Conservation (phyloP, 805 yeast species). For the Nakazawaea peltata region DNA sequence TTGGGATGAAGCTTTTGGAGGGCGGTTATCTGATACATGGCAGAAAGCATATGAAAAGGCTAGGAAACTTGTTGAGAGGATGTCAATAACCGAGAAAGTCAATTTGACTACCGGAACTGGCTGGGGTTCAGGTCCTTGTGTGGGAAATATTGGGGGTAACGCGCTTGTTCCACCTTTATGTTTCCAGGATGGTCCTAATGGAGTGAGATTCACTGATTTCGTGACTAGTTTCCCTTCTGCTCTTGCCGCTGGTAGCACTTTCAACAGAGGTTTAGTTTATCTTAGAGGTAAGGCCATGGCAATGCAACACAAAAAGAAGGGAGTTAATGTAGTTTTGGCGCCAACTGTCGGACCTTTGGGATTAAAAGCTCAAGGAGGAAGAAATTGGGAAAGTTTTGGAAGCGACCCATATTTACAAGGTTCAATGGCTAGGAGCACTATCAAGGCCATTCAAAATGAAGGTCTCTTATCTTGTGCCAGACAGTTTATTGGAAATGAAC, state of each 20-base stretch:
- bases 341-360: constrained; percentile 56
- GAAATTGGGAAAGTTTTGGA: constrained; percentile 58
- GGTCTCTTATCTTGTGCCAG: constrained; percentile 48
- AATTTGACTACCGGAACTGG: constrained; percentile 62
- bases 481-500: constrained; percentile 53
- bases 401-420: constrained; percentile 56
- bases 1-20: constrained; percentile 15
- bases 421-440: constrained; percentile 39
- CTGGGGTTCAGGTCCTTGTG: constrained; percentile 58
- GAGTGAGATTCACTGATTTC: constrained; percentile 48
- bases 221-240: constrained; percentile 52
- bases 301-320: constrained; percentile 41
- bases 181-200: constrained; percentile 55
- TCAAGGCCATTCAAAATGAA: constrained; percentile 48
- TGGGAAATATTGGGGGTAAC: constrained; percentile 49
- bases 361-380: constrained; percentile 51
- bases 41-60: constrained; percentile 50
- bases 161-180: constrained; percentile 33
- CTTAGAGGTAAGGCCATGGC: constrained; percentile 51
- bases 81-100: constrained; percentile 51
- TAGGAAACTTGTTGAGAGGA: constrained; percentile 41
- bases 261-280: constrained; percentile 40
- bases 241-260: constrained; percentile 48
- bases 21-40: constrained; percentile 45
- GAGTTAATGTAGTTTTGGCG: constrained; percentile 46